A percentile compares a stretch with the other conserved stretches of the same genome.
These are phyloP conservation scores for Mycena leptocephala DNA, from an alignment of 768 basidiomycete genomes.

Conservation along the genomic window DNA sequence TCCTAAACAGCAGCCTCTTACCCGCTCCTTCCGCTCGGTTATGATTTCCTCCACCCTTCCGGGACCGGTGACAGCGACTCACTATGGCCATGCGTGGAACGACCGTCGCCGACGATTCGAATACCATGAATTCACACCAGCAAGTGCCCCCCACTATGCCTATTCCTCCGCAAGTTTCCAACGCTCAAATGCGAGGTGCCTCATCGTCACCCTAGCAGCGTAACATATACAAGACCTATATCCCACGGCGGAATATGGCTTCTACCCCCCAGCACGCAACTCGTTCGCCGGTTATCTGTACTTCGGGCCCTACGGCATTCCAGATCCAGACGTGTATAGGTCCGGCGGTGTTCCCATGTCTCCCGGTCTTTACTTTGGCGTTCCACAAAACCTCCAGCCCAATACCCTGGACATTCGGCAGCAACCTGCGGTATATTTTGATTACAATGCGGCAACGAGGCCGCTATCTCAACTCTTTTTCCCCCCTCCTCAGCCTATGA, in stretches of 20 bases:
- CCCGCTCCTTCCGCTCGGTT: slow-evolving; percentile 35
- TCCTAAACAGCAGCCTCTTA: slow-evolving; percentile 38
- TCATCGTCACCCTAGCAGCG: slow-evolving; percentile 61
- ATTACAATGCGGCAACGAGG: slow-evolving; percentile 66
- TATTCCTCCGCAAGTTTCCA: slow-evolving; percentile 47
- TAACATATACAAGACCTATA: slow-evolving; percentile 66
- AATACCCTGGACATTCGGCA: slow-evolving; percentile 60
- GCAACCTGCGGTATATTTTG: slow-evolving; percentile 73
- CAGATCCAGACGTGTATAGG: slow-evolving; percentile 69
- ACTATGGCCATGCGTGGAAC: slow-evolving; percentile 74
- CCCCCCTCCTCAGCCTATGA: slow-evolving; percentile 69
- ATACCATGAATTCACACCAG: slow-evolving; percentile 56
- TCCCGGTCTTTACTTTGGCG: slow-evolving; percentile 68
- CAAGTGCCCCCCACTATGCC: slow-evolving; percentile 48
- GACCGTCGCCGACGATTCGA: slow-evolving; percentile 72
- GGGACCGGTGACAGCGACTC: slow-evolving; percentile 66
- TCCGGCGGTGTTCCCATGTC: slow-evolving; percentile 61
- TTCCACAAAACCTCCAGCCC: slow-evolving; percentile 60
- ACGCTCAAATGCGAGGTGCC: slow-evolving; percentile 57
- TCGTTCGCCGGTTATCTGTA: slow-evolving; percentile 71
- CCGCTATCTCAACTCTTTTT: slow-evolving; percentile 76
- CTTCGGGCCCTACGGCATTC: slow-evolving; percentile 54
- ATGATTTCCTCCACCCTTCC: slow-evolving; percentile 49
- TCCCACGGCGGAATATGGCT: slow-evolving; percentile 71
- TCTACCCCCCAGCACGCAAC: slow-evolving; percentile 68